Evolutionary conservation across 2,329 filamentous ascomycete genomes (phyloP).

Genomic region (Pseudogymnoascus sp.): DNA sequence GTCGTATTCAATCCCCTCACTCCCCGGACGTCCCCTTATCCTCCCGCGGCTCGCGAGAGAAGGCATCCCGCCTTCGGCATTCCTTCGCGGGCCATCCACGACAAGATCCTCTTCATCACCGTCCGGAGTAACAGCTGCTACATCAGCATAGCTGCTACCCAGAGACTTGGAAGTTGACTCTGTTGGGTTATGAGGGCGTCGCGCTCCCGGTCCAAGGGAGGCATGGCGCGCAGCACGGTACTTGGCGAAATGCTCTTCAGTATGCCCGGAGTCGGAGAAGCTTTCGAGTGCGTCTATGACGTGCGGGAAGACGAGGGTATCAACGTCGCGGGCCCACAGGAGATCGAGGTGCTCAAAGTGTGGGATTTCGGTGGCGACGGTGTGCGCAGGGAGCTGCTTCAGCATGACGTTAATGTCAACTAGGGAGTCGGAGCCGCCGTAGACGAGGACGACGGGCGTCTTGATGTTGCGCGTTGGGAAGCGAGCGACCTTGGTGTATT

Average conservation of each 20-base stretch:
- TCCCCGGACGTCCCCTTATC: background rate
- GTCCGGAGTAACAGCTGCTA: background rate
- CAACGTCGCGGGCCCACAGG: conserved; percentile 82
- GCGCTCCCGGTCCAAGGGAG: conserved; percentile 17
- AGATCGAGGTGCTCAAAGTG: conserved; percentile 98
- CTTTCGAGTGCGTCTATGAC: conserved; percentile 82
- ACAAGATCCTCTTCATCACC: background rate
- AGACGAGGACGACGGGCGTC: conserved; percentile 86
- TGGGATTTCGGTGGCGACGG: conserved; percentile 74
- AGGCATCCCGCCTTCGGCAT: background rate
- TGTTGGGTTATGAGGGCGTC: conserved; percentile 9
- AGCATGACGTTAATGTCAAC: conserved; percentile 93
- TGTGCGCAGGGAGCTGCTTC: conserved; percentile 75
- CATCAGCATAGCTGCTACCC: conserved; percentile 2
- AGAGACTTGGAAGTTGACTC: background rate
- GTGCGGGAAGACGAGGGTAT: conserved; percentile 77
- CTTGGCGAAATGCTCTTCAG: conserved; percentile 50
- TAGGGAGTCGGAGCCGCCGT: conserved; percentile 86
- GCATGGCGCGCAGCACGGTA: conserved; percentile 33
- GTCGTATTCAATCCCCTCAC: background rate
- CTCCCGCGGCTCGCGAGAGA: background rate
- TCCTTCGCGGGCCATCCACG: background rate
- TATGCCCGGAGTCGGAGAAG: conserved; percentile 51
- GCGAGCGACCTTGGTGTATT: conserved; percentile 92
- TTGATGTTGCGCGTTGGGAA: conserved; percentile 97